A percentile compares a stretch with the other conserved stretches of the same genome.
Evolutionary conservation across 257 asterid species (phyloP).

Genomic region (Knoxia roxburghii): DNA sequence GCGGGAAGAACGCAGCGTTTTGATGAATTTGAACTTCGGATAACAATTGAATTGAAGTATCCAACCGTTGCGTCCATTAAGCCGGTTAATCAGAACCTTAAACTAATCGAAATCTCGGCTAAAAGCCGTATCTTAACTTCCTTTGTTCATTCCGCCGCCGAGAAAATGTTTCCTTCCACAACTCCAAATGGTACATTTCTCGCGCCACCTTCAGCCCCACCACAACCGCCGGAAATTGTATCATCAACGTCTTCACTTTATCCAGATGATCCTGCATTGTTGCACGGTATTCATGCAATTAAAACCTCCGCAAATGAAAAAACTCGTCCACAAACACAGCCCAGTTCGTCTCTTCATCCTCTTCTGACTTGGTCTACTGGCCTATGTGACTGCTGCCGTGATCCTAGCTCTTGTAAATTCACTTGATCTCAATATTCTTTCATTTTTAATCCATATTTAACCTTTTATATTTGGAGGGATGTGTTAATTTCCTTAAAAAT

Average conservation of each 20-base stretch:
- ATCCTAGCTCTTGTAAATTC: conserved; percentile 38
- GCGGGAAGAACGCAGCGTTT: background rate
- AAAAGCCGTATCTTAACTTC: too few species aligned
- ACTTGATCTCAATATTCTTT: too few species aligned
- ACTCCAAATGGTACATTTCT: background rate
- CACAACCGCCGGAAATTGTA: background rate
- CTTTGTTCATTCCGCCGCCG: too few species aligned
- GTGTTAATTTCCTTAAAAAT: too few species aligned
- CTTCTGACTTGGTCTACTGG: conserved; percentile 50
- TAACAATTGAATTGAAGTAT: too few species aligned
- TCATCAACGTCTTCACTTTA: background rate
- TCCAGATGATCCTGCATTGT: background rate
- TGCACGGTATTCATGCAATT: background rate
- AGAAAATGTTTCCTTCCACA: conserved; percentile 5
- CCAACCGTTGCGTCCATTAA: too few species aligned
- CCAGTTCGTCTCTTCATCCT: conserved; percentile 14
- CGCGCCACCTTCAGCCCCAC: conserved; percentile 12
- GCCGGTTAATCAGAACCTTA: too few species aligned
- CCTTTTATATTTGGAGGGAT: too few species aligned
- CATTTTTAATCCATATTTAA: too few species aligned
- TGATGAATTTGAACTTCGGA: too few species aligned
- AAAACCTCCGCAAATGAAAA: background rate
- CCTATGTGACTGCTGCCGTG: conserved; percentile 36
- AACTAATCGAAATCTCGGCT: background rate
- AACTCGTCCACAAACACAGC: conserved; percentile 1